Evolutionary conservation across 129 eudicot genomes (phyloP), one percentile per base, ranked within the genome.

Genomic region (Rutidosis leptorrhynchoides): DNA sequence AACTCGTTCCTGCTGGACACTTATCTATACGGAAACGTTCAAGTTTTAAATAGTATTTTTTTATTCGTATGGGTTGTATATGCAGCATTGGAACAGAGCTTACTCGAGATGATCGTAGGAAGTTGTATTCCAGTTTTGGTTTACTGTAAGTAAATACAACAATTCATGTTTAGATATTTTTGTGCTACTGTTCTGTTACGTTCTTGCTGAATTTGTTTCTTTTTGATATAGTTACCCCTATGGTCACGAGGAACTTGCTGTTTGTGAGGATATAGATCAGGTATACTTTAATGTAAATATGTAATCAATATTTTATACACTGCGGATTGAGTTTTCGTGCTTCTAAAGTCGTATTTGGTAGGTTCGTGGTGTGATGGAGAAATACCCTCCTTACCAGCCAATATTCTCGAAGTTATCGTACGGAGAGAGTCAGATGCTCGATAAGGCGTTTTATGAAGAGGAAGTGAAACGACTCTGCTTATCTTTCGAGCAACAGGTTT

Each of bases 311-410:
- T n/a, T n/a, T n/a, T n/a, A n/a, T n/a, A n/a, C n/a, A n/a, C n/a
- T n/a, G n/a, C n/a, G n/a, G n/a, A n/a, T n/a, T n/a, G n/a, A n/a
- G n/a, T n/a, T n/a, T n/a, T n/a, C n/a, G n/a, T n/a, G n/a, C n/a
- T n/a, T n/a, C n/a, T n/a, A n/a, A n/a, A n/a, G n/a, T n/a, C n/a
- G n/a, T n/a, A n/a, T n/a, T n/a, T n/a, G n/a, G 53, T 68, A 91
- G 96, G 98, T 92, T 51, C 98, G 96, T 78, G 90, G 79, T 59
- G 98, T 81, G 65, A 88, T 92, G 96, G 98, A 92, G 71, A 92
- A 92, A 51, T 92, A 92, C 68, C 98, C 98, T 69, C 96, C 98
- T 40, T 92, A 92, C 58, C 98, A 92, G 68, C 79, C 98, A 56
- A 92, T 88, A 62, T 92, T 92, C 65, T 62, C 90, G 56, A 88